Conservation (phyloP, 2,329 filamentous ascomycete genomes). For the Pseudocercospora fijiensis region DNA sequence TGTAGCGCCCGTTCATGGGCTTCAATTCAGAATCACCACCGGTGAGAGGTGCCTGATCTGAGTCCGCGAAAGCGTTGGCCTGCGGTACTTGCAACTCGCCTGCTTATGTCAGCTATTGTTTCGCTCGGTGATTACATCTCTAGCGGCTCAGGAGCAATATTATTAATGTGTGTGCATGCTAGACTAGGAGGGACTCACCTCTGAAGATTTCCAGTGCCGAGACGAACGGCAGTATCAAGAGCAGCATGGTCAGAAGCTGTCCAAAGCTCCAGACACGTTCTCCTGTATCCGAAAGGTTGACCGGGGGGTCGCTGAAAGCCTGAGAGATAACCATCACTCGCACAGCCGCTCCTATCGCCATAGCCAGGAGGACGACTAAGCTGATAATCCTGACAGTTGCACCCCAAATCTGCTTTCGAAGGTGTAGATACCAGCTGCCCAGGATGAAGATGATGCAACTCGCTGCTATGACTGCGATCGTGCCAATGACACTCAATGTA, state of each 20-base stretch:
- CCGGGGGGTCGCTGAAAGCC: constrained; percentile 58
- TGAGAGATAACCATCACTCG: constrained; percentile 59
- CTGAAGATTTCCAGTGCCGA: constrained; percentile 60
- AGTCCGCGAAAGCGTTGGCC: constrained; percentile 16
- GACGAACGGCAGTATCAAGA: constrained; percentile 61
- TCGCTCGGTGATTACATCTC: neutral
- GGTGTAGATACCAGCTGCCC: constrained; percentile 65
- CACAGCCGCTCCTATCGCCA: constrained; percentile 59
- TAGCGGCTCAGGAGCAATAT: neutral
- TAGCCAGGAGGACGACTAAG: constrained; percentile 51
- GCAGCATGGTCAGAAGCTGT: constrained; percentile 59
- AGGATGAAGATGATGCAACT: constrained; percentile 60
- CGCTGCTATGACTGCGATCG: constrained; percentile 60
- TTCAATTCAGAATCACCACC: constrained; percentile 8
- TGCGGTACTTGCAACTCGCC: constrained; percentile 28
- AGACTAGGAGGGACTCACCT: constrained; percentile 41
- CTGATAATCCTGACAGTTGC: constrained; percentile 55
- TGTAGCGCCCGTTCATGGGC: constrained; percentile 9
- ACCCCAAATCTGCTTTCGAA: constrained; percentile 55
- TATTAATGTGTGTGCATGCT: too few relatives aligned
- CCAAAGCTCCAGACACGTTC: constrained; percentile 65
- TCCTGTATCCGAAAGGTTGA: constrained; percentile 52
- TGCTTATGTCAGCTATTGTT: constrained; percentile 10
- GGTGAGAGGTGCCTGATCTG: constrained; percentile 25
- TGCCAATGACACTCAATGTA: constrained; percentile 55